Conservation (phyloP, 2,329 filamentous ascomycete genomes). For the Chaetomiaceae sp. region DNA sequence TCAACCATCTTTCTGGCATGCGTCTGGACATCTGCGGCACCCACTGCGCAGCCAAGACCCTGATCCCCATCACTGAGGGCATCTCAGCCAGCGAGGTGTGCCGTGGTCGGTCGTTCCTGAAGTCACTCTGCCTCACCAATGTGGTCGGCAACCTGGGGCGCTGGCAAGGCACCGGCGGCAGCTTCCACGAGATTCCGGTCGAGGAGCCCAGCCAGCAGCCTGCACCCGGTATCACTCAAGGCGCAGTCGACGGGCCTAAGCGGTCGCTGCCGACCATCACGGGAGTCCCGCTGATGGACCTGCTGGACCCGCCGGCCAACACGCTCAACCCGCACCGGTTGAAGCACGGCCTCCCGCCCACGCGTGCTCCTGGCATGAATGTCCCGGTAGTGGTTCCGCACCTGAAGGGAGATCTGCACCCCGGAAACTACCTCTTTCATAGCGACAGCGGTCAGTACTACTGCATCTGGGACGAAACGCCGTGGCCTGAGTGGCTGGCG, state of each 20-base stretch:
- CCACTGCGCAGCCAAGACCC: no score
- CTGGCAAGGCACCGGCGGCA: slow-evolving; percentile 9
- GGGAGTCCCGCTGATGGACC: background rate
- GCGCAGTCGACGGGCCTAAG: background rate
- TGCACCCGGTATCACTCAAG: background rate
- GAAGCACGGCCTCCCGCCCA: background rate
- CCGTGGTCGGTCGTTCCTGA: slow-evolving; percentile 12
- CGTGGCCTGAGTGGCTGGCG: background rate
- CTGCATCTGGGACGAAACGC: background rate
- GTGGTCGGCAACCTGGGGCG: slow-evolving; percentile 8
- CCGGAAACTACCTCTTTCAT: background rate
- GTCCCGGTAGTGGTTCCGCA: background rate
- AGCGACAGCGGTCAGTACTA: background rate
- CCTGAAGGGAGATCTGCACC: background rate
- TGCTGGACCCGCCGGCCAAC: slow-evolving; percentile 2
- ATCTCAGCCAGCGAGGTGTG: slow-evolving; percentile 10
- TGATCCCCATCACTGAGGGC: slow-evolving; percentile 9
- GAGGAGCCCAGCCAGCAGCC: background rate
- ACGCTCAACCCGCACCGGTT: slow-evolving; percentile 9
- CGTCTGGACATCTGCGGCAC: no score
- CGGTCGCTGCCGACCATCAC: background rate
- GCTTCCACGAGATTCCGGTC: slow-evolving; percentile 5
- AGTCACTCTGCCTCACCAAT: slow-evolving; percentile 7
- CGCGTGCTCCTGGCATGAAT: background rate
- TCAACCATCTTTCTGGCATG: background rate